Percentiles rank a stretch among this genome's conserved stretches.
These are phyloP conservation scores for Elsinoe perseae DNA, from an alignment of 2,329 filamentous ascomycete genomes.

Conservation along the genomic window DNA sequence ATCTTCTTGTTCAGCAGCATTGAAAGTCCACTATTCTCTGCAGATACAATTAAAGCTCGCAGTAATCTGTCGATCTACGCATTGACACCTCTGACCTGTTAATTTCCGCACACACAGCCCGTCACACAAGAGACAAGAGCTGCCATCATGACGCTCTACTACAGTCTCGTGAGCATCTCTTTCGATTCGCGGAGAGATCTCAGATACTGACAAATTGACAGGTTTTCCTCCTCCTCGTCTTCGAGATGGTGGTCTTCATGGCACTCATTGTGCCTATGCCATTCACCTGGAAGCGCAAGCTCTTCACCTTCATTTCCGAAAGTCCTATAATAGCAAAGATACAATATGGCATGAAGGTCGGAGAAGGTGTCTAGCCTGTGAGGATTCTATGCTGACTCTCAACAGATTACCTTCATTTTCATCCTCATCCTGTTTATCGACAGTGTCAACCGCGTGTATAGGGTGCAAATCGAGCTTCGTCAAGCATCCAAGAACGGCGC, in stretches of 20 bases:
- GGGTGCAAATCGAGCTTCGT: slow-evolving; percentile 82
- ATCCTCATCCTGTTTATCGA: slow-evolving; percentile 97
- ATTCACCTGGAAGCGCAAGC: slow-evolving; percentile 73
- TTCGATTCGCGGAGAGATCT: no score
- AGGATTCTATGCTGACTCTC: neutral
- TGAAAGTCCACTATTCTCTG: neutral
- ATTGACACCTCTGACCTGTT: neutral
- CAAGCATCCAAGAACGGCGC: slow-evolving; percentile 56
- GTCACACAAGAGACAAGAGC: slow-evolving; percentile 15
- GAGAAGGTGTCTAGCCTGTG: slow-evolving; percentile 14
- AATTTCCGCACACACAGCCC: no score
- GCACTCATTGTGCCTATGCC: slow-evolving; percentile 78
- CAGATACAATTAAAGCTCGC: neutral
- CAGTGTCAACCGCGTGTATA: slow-evolving; percentile 92
- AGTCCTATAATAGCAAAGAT: slow-evolving; percentile 79
- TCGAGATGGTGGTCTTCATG: slow-evolving; percentile 77
- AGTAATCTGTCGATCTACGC: neutral
- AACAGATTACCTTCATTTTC: slow-evolving; percentile 91
- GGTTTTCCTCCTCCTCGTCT: slow-evolving; percentile 76
- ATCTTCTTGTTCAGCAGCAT: neutral
- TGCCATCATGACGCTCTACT: slow-evolving; percentile 60
- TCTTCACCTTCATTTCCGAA: slow-evolving; percentile 95
- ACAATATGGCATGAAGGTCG: slow-evolving; percentile 89
- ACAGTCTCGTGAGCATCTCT: slow-evolving; percentile 56
- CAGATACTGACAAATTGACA: slow-evolving; percentile 32